phyloP scores from a whole-genome alignment of 306 rosid genomes.

The Crotalaria pallida region DNA sequence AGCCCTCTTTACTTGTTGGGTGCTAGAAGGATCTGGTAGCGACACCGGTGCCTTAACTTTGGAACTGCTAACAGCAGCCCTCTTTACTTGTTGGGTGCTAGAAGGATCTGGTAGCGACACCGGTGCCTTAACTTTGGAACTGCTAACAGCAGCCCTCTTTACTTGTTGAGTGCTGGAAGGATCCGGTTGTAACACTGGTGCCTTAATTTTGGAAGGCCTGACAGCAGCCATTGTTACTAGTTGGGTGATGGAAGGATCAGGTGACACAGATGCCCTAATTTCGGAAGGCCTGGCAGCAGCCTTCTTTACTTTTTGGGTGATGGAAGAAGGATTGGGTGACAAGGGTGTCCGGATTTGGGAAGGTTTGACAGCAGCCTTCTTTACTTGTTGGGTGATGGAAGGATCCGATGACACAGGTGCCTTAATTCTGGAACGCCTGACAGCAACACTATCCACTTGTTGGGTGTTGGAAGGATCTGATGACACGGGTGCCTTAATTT shows the following conservation, averaged over 20 bases:
- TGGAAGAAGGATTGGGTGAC: no score
- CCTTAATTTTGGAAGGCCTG: no score
- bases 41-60: no score
- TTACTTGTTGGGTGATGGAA: no score
- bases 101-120: background rate
- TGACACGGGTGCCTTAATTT: background rate
- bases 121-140: no score
- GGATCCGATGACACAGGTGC: no score
- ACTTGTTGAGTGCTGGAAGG: background rate
- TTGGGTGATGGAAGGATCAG: background rate
- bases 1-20: background rate
- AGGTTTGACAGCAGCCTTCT: no score
- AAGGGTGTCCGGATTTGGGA: no score
- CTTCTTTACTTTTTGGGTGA: background rate
- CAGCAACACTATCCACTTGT: no score
- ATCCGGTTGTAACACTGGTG: background rate
- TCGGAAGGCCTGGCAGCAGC: background rate
- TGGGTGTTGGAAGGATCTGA: background rate
- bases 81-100: background rate
- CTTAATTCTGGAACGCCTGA: no score
- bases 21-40: background rate
- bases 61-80: no score
- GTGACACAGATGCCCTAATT: no score
- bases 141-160: background rate
- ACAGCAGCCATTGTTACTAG: background rate